Conservation (phyloP, 495 filamentous ascomycete species). For the Penicillium pancosmium region DNA sequence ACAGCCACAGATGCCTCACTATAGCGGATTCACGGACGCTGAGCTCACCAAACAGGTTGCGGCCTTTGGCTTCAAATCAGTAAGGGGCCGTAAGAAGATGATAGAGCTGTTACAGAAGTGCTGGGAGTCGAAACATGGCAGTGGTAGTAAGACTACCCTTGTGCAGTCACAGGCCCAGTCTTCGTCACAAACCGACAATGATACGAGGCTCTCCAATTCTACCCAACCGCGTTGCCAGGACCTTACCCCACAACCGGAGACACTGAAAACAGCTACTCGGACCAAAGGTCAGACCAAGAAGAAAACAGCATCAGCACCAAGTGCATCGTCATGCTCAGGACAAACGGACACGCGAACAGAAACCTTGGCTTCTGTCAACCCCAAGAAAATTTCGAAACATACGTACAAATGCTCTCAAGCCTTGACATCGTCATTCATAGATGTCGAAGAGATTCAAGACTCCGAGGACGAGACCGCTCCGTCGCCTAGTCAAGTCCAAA, state of each 20-base stretch:
- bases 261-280: constrained; percentile 12
- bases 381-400: constrained; percentile 5
- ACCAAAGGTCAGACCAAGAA: constrained; percentile 16
- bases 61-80: constrained; percentile 73
- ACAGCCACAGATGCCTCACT: constrained; percentile 57
- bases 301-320: not conserved
- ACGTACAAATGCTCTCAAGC: not conserved
- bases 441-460: constrained; percentile 66
- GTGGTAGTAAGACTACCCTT: not conserved
- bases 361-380: not conserved
- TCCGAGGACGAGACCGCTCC: constrained; percentile 55
- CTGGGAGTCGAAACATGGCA: constrained; percentile 59
- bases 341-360: not conserved
- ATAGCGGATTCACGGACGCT: constrained; percentile 61
- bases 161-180: not conserved
- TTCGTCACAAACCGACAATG: not conserved
- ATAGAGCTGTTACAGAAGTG: constrained; percentile 72
- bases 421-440: constrained; percentile 25
- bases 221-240: constrained; percentile 8
- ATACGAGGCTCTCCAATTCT: not conserved
- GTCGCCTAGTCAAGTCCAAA: constrained; percentile 39
- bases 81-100: constrained; percentile 71
- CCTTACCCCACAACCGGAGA: constrained; percentile 1
- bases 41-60: constrained; percentile 64
- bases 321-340: not conserved